Conservation (phyloP, 257 asterid genomes). For the Mitragyna speciosa region DNA sequence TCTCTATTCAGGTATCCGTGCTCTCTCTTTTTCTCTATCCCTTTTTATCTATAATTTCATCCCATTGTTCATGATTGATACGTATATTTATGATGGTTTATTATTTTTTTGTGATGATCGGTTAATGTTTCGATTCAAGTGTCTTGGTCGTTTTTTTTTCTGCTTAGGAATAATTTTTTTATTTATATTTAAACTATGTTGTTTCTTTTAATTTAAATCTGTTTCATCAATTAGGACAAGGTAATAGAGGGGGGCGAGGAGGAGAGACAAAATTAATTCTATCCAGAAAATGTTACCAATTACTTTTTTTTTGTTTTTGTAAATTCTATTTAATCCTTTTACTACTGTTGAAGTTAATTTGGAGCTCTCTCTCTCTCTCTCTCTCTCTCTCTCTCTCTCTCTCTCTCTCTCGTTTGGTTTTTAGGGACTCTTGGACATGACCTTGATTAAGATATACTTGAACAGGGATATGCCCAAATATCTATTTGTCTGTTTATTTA, state of each 20-base stretch:
- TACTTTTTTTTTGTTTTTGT: not conserved
- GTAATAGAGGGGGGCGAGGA: no score
- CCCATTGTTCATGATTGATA: not conserved
- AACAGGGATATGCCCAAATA: no score
- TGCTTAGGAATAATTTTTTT: not conserved
- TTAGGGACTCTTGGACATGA: not conserved
- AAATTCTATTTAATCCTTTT: no score
- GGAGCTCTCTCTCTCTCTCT: not conserved
- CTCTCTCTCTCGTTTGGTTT: not conserved
- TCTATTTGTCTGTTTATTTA: no score
- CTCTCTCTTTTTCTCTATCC: not conserved
- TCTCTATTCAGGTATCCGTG: slow-evolving; percentile 14
- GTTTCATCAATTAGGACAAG: not conserved
- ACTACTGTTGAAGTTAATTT: not conserved
- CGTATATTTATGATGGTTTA: not conserved
- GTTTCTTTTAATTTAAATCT: not conserved
- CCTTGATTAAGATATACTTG: no score
- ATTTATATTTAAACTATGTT: no score
- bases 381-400: no score
- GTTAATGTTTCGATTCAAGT: not conserved
- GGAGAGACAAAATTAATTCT: not conserved
- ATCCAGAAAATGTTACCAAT: not conserved
- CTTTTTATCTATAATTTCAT: not conserved
- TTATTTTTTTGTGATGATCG: not conserved
- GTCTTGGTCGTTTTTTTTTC: not conserved